phyloP scores from a whole-genome alignment of 495 filamentous ascomycete genomes.

The Xylaria venustula region DNA sequence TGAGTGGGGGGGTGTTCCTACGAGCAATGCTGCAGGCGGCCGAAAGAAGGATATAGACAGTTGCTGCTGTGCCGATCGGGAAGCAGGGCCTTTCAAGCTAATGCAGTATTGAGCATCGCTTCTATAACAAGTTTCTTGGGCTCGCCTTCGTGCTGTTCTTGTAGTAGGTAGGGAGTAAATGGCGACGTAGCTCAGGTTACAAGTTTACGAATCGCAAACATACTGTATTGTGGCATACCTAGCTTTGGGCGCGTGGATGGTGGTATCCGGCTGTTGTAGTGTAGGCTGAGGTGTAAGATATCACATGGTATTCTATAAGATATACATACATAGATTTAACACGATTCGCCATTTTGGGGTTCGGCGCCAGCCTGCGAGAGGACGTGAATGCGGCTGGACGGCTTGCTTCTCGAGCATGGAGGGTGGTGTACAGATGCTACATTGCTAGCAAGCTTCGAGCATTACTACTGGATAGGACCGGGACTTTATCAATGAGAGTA shows the following conservation, averaged over 20 bases:
- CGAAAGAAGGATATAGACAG: constrained; percentile 6
- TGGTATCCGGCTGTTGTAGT: not conserved
- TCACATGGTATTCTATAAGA: not conserved
- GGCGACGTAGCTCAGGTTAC: no score
- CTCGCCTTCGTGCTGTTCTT: not conserved
- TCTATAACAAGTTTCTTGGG: not conserved
- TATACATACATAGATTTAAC: not conserved
- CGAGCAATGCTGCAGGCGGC: constrained; percentile 5
- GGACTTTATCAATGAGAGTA: not conserved
- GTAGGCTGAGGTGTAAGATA: not conserved
- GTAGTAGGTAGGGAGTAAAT: not conserved
- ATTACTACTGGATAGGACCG: not conserved
- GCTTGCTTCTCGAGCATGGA: constrained; percentile 1
- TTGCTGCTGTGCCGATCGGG: constrained; percentile 6
- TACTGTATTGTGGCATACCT: not conserved
- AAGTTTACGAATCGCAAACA: not conserved
- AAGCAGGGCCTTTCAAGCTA: constrained; percentile 10
- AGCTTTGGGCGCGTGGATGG: not conserved
- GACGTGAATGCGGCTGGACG: not conserved
- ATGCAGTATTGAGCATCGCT: not conserved
- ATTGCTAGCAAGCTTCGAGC: not conserved
- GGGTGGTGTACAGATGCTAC: constrained; percentile 12
- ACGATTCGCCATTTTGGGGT: not conserved
- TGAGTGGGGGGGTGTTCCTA: constrained; percentile 8
- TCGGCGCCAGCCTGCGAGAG: not conserved